A percentile compares a stretch with the other conserved stretches of the same genome.
Evolutionary conservation across 78 protist genomes (phyloP).

Genomic region (Dictyostelium capitatum): DNA sequence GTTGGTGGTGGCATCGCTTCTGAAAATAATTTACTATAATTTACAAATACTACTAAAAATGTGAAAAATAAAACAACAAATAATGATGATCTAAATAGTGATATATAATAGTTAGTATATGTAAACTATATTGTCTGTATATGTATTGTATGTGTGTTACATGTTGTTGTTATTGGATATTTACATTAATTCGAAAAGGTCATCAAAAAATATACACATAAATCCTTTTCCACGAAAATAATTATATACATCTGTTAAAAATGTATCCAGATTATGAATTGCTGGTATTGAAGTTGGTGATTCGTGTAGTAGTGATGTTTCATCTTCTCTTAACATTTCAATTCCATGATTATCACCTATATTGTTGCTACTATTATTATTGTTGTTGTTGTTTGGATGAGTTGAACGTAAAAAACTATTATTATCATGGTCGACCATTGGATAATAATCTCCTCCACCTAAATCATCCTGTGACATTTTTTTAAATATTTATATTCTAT

Average conservation of each 20-base stretch:
- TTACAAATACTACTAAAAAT: conserved; percentile 73
- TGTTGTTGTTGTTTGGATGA: neutral
- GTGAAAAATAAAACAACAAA: conserved; percentile 73
- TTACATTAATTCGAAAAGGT: conserved; percentile 67
- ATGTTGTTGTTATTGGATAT: neutral
- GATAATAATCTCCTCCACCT: conserved; percentile 67
- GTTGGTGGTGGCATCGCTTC: neutral
- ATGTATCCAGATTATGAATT: conserved; percentile 65
- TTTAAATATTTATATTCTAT: neutral
- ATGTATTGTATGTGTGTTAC: neutral
- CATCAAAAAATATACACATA: conserved; percentile 34
- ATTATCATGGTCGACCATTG: conserved; percentile 24
- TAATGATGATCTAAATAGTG: conserved; percentile 69
- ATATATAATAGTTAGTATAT: neutral
- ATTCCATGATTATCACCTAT: conserved; percentile 10
- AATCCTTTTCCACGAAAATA: conserved; percentile 81
- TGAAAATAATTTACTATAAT: conserved; percentile 42
- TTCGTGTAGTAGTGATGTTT: neutral
- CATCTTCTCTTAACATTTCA: neutral
- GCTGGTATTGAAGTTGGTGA: conserved; percentile 33
- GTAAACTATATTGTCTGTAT: neutral
- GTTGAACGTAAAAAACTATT: neutral
- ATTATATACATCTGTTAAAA: conserved; percentile 71
- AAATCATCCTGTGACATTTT: conserved; percentile 12
- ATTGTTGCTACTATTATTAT: no score